phyloP scores from a whole-genome alignment of 768 basidiomycete genomes.

The Lepiota brunneoincarnata region DNA sequence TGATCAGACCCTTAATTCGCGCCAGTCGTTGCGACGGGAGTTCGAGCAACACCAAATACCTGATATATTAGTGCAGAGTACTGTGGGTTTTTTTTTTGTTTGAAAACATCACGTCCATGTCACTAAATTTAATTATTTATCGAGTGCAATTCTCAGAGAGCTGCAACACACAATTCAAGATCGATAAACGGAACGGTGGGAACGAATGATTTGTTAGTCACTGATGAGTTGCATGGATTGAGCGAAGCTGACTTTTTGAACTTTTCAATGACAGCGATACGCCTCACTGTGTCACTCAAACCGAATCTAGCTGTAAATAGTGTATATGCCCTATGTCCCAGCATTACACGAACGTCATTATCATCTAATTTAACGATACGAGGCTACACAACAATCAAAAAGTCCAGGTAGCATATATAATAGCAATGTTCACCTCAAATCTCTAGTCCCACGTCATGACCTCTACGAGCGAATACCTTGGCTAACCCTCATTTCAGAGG shows the following conservation, averaged over 20 bases:
- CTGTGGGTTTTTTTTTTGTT: neutral
- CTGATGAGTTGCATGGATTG: neutral
- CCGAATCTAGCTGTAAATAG: too few relatives aligned
- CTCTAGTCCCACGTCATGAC: too few relatives aligned
- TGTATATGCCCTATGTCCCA: too few relatives aligned
- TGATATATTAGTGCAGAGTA: conserved; percentile 15
- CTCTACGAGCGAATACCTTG: too few relatives aligned
- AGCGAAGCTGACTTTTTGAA: too few relatives aligned
- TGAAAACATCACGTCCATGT: neutral
- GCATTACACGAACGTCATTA: too few relatives aligned
- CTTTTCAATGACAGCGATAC: neutral
- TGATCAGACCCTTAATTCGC: conserved; percentile 24
- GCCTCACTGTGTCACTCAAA: neutral
- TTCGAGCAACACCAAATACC: conserved; percentile 18
- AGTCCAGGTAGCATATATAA: too few relatives aligned
- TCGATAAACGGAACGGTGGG: neutral
- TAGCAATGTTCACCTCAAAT: too few relatives aligned
- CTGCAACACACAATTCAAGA: neutral
- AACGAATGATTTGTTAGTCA: neutral
- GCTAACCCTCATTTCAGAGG: too few relatives aligned
- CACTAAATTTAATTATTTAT: neutral
- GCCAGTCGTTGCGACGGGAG: conserved; percentile 22
- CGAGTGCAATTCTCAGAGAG: neutral
- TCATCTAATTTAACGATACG: too few relatives aligned
- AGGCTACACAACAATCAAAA: too few relatives aligned